phyloP scores from a whole-genome alignment of 1,139 yeast species.

The Yamadazyma pseudoaaseri region DNA sequence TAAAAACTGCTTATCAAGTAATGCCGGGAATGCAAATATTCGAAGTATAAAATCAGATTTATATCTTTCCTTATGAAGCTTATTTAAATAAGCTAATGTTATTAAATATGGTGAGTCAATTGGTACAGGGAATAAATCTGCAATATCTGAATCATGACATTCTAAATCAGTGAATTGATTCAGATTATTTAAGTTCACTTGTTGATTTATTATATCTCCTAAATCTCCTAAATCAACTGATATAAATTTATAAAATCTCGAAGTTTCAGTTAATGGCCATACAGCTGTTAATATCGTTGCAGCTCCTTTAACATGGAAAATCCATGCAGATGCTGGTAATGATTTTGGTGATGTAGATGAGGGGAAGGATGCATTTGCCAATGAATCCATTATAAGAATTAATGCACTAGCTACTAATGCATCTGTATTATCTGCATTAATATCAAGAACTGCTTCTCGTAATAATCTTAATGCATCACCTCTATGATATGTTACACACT shows the following conservation, averaged over 20 bases:
- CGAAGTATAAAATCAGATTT: slow-evolving; percentile 84
- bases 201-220: slow-evolving; percentile 70
- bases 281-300: slow-evolving; percentile 93
- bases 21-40: slow-evolving; percentile 91
- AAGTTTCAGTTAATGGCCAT: slow-evolving; percentile 84
- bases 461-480: slow-evolving; percentile 80
- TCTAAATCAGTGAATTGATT: slow-evolving; percentile 56
- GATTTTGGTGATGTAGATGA: slow-evolving; percentile 59
- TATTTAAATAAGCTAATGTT: slow-evolving; percentile 82
- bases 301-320: slow-evolving; percentile 95
- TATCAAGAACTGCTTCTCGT: slow-evolving; percentile 81
- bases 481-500: slow-evolving; percentile 81
- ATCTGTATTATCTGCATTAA: slow-evolving; percentile 82
- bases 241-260: slow-evolving; percentile 70
- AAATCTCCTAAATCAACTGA: slow-evolving; percentile 81
- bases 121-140: slow-evolving; percentile 83
- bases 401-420: slow-evolving; percentile 91
- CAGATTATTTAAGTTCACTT: slow-evolving; percentile 24
- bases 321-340: slow-evolving; percentile 93
- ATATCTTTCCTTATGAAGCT: slow-evolving; percentile 76
- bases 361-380: slow-evolving; percentile 88
- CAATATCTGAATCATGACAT: slow-evolving; percentile 84
- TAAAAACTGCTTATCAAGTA: slow-evolving; percentile 75
- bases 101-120: slow-evolving; percentile 81
- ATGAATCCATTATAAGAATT: slow-evolving; percentile 84